Evolutionary conservation across 2,329 filamentous ascomycete species (phyloP).

Genomic region (Aspergillus sp.): DNA sequence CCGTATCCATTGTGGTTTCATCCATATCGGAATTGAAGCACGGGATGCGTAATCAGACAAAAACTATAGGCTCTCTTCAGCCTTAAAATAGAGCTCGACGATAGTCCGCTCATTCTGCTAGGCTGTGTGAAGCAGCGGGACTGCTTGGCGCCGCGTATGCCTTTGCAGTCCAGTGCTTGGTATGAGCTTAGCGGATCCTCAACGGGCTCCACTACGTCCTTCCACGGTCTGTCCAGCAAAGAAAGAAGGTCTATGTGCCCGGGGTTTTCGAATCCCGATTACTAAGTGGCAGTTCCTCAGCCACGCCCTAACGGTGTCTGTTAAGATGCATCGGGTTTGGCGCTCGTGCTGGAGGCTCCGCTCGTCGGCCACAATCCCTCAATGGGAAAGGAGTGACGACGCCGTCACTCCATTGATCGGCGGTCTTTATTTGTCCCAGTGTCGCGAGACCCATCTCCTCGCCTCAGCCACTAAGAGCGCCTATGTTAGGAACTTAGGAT

Average conservation of each 20-base stretch:
- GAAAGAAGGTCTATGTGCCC: no score
- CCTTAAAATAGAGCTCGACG: not conserved
- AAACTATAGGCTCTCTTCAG: not conserved
- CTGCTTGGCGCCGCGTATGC: constrained; percentile 11
- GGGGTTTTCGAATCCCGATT: not conserved
- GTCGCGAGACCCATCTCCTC: not conserved
- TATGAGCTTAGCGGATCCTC: constrained; percentile 5
- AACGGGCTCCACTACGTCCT: not conserved
- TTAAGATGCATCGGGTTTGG: no score
- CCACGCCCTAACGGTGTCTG: no score
- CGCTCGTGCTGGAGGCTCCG: no score
- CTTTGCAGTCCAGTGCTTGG: constrained; percentile 1
- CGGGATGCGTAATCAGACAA: not conserved
- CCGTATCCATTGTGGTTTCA: not conserved
- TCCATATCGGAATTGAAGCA: not conserved
- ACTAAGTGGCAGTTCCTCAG: not conserved
- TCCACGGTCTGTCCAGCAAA: no score
- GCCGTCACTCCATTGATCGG: not conserved
- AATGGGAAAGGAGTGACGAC: not conserved
- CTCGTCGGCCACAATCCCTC: not conserved
- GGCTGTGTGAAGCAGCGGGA: not conserved
- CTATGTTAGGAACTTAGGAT: no score
- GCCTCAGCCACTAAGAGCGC: no score
- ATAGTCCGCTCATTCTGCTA: no score
- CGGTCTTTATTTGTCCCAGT: not conserved